phyloP scores from a whole-genome alignment of 2,329 filamentous ascomycete species.

The Xylaria sp. region DNA sequence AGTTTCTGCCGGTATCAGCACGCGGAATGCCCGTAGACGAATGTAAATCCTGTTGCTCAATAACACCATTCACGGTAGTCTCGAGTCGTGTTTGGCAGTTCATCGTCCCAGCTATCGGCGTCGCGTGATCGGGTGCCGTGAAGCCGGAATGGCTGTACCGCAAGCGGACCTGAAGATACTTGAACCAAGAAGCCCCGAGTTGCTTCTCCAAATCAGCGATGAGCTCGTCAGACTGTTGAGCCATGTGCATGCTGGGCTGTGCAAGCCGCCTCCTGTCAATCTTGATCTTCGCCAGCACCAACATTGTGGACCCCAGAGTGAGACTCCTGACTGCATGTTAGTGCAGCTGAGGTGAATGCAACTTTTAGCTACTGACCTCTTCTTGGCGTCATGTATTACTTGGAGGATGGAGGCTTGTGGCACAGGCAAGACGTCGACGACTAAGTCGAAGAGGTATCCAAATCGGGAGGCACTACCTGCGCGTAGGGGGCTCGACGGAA shows the following conservation, averaged over 20 bases:
- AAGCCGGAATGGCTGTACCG: constrained; percentile 55
- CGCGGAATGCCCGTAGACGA: constrained; percentile 48
- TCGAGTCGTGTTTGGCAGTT: constrained; percentile 45
- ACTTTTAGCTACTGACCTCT: constrained; percentile 7
- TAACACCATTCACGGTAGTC: constrained; percentile 47
- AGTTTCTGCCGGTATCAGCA: constrained; percentile 33
- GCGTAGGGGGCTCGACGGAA: constrained; percentile 20
- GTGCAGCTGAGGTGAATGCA: background rate
- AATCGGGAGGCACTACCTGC: constrained; percentile 31
- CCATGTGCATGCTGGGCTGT: constrained; percentile 7
- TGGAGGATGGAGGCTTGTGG: constrained; percentile 40
- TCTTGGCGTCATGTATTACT: constrained; percentile 36
- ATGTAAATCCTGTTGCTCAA: constrained; percentile 43
- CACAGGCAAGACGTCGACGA: constrained; percentile 41
- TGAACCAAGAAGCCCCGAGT: constrained; percentile 43
- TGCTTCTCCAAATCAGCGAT: constrained; percentile 55
- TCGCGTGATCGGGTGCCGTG: constrained; percentile 30
- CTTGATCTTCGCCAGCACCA: constrained; percentile 45
- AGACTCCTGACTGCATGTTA: constrained; percentile 35
- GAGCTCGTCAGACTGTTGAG: constrained; percentile 46
- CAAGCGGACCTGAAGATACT: constrained; percentile 49
- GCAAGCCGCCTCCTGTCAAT: constrained; percentile 27
- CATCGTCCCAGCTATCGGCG: constrained; percentile 32
- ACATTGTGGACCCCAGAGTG: constrained; percentile 39
- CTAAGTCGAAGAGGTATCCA: constrained; percentile 46